These are phyloP conservation scores for Aspergillus clavatus DNA, from an alignment of 2,329 filamentous ascomycete genomes.

Conservation along the genomic window DNA sequence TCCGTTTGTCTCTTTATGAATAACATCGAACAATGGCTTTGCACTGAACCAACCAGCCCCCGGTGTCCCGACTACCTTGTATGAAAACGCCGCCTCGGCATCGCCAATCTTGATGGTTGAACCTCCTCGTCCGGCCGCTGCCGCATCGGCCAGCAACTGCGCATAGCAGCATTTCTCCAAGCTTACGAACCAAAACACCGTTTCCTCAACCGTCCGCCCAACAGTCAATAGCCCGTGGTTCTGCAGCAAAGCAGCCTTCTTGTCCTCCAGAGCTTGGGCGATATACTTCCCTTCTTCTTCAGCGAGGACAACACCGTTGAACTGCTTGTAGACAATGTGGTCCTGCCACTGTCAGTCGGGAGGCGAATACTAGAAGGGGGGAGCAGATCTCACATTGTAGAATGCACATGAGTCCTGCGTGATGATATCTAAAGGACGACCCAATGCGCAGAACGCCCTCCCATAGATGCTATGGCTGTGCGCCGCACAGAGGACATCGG, in stretches of 20 bases:
- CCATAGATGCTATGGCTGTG: slow-evolving; percentile 55
- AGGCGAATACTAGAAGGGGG: not conserved
- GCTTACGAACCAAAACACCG: slow-evolving; percentile 51
- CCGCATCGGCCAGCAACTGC: slow-evolving; percentile 51
- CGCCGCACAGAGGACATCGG: slow-evolving; percentile 52
- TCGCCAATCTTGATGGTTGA: slow-evolving; percentile 63
- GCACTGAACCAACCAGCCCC: slow-evolving; percentile 65
- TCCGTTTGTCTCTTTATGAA: slow-evolving; percentile 56
- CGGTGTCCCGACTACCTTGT: slow-evolving; percentile 59
- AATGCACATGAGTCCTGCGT: slow-evolving; percentile 45
- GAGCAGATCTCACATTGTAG: slow-evolving; percentile 33
- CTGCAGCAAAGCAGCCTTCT: slow-evolving; percentile 50
- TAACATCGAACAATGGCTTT: slow-evolving; percentile 66
- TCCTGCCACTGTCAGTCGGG: slow-evolving; percentile 30
- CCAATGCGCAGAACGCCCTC: slow-evolving; percentile 39
- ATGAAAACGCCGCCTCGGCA: slow-evolving; percentile 64
- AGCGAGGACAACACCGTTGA: slow-evolving; percentile 51
- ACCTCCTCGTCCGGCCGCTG: slow-evolving; percentile 53
- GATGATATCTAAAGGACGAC: slow-evolving; percentile 41
- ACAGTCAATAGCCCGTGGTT: slow-evolving; percentile 53
- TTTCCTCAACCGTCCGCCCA: slow-evolving; percentile 47
- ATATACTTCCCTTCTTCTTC: slow-evolving; percentile 52
- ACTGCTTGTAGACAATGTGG: slow-evolving; percentile 49
- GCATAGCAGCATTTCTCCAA: slow-evolving; percentile 52
- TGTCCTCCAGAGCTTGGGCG: slow-evolving; percentile 44